These are phyloP conservation scores for Microascus cirrosus DNA, from an alignment of 2,329 filamentous ascomycete species.

Conservation along the genomic window DNA sequence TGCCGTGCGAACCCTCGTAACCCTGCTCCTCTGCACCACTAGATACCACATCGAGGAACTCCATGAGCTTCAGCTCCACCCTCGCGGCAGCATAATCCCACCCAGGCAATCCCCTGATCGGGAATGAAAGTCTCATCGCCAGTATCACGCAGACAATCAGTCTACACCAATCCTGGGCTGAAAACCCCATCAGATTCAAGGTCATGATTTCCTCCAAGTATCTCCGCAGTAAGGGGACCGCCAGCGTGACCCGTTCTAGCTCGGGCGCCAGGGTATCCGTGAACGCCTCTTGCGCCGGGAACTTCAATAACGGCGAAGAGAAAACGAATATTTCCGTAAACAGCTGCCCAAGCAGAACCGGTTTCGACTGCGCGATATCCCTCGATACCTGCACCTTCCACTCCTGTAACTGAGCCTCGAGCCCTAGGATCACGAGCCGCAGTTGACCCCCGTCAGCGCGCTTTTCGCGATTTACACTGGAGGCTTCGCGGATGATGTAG, in stretches of 20 bases:
- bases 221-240: not conserved
- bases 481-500: conserved; percentile 26
- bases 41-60: conserved; percentile 25
- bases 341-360: not conserved
- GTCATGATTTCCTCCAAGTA: not conserved
- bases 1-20: conserved; percentile 5
- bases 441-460: conserved; percentile 25
- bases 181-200: not conserved
- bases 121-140: not conserved
- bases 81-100: conserved; percentile 26
- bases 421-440: conserved; percentile 31
- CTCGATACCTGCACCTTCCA: not conserved
- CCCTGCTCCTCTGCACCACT: conserved; percentile 7
- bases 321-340: conserved; percentile 1
- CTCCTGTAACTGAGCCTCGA: conserved; percentile 33
- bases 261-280: not conserved
- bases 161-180: not conserved
- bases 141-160: not conserved
- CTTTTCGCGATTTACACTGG: conserved; percentile 16
- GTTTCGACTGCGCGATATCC: not conserved
- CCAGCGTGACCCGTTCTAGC: not conserved
- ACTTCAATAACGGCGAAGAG: not conserved
- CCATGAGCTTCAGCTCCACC: conserved; percentile 23
- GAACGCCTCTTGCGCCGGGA: not conserved
- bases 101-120: not conserved